Evolutionary conservation across 106 monocot species (phyloP), one percentile per base, ranked within the genome.

Genomic region (Apostasia shenzhenica): DNA sequence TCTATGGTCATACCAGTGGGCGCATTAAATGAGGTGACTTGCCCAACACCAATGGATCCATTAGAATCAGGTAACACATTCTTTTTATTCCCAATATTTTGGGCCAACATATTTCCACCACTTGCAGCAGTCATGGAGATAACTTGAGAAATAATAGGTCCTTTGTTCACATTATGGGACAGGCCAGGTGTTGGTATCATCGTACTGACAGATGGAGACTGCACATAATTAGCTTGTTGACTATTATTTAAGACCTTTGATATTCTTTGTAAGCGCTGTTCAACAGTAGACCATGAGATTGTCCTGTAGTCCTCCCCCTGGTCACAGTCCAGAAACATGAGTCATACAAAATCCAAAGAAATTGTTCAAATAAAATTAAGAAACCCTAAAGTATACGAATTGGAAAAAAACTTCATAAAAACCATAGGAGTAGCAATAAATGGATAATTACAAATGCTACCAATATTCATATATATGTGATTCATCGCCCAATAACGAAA

Each of bases 161-260:
- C 80, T 68, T 72, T 72, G 47, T 55, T 83, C 37, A 78, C 73
- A 71, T 55, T 74, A 14, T 84, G 76, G 4, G 70, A 7, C 58
- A 93, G 88, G 59, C 93, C 93, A 67, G 93, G 93, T 58, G 93
- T 93, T n/a, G 93, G 93, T 55, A 93, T 86, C 93, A 93, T 93
- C 13, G 88, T 93, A 68, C 76, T 73, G 5, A 66, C 61, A 48
- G 74, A 44, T 54, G 86, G 72, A 66, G 83, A 75, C 48, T 83
- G 71, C 55, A 77, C 62, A 55, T 77, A 81, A 47, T 72, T 71
- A 42, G 79, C n/a, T 12, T 67, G 67, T 52, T 81, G 81, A 55
- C 57, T 80, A 56, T 82, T 72, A 62, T 69, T 83, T 57, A 48
- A 38, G 38, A 11, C 71, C 79, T 72, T 88, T 14, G 84, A 6